Evolutionary conservation across 2,329 filamentous ascomycete species (phyloP), one percentile per base, ranked within the genome.

Genomic region (Neurospora crassa): DNA sequence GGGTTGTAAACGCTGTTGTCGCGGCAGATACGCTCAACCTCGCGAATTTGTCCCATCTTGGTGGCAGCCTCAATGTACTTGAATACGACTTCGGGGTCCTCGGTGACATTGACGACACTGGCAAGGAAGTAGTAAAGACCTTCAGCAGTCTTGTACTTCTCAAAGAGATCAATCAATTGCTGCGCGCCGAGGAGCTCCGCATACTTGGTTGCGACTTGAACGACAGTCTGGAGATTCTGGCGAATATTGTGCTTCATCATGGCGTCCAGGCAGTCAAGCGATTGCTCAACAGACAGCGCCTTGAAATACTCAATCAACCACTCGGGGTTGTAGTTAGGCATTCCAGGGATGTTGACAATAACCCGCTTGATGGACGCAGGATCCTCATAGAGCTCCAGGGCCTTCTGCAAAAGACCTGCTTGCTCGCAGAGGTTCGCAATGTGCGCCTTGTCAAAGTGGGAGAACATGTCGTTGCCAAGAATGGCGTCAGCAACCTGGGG

Each of bases 31-130:
- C 96, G 92, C 86, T 99, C 95, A 24, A 99, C 96, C 79, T 99
- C 96, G 75, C 93, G 94, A 78, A 97, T 89, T 82, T 99, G 95
- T 40, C 91, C 90, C 89, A 97, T 96, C 79, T 90, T 92, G 34
- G 94, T 97, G 41, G 96, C 96, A 71, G 96, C 94, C 83, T 99
- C 95, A 72, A 99, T 97, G 82, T 99, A 99, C 86, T 99, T 99
- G 90, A 97, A 99, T 80, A 96, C 92, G 40, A 99, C 96, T 79
- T 99, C 96, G 29, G 92, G 87, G 77, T 98, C 96, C 81, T 98
- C 93, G 71, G 93, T 97, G 68, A 99, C 86, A 80, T 99, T 99
- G 82, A 99, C 95, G 76, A 99, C 96, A 80, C 94, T 97, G 73
- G 96, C 96, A 18, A 99, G 89, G 83, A 97, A 99, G 85, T 97